Conservation (phyloP, 768 basidiomycete species). For the Paxillus involutus region DNA sequence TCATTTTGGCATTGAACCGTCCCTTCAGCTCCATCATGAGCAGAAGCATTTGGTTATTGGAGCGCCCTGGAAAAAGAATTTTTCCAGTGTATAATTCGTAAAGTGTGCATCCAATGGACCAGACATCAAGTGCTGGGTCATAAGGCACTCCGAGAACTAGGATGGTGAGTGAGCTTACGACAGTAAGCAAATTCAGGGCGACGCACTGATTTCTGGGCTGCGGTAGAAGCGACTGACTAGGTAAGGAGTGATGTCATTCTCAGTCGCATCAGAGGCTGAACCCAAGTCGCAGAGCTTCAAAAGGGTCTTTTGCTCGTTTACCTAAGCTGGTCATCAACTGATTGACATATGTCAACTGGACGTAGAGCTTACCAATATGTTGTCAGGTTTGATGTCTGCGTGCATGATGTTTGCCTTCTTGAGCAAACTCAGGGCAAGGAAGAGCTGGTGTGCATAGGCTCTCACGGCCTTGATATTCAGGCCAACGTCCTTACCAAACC, state of each 20-base stretch:
- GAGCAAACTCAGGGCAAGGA: conserved; percentile 81
- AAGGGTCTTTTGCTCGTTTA: conserved; percentile 91
- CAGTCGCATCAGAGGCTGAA: conserved; percentile 92
- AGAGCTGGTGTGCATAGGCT: conserved; percentile 97
- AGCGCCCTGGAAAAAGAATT: conserved; percentile 94
- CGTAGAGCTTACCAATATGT: conserved; percentile 75
- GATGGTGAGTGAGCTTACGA: conserved; percentile 13
- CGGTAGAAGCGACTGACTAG: conserved; percentile 97
- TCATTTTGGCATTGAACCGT: conserved; percentile 88
- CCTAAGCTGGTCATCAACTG: conserved; percentile 45
- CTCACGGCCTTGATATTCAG: conserved; percentile 96
- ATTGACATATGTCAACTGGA: conserved; percentile 11
- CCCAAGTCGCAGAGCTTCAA: conserved; percentile 96
- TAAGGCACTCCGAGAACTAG: conserved; percentile 94
- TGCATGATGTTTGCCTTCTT: conserved; percentile 94
- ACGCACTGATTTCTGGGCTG: conserved; percentile 95
- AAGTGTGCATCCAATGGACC: conserved; percentile 98
- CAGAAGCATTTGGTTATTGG: conserved; percentile 97
- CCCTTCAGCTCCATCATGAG: conserved; percentile 99
- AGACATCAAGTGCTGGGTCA: conserved; percentile 90
- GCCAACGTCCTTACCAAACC: conserved; percentile 97
- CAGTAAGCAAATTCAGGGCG: not conserved
- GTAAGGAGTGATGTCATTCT: conserved; percentile 98
- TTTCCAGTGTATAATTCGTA: conserved; percentile 95
- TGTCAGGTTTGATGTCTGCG: conserved; percentile 98